Evolutionary conservation across 1,284 basidiomycete species (phyloP).

Genomic region (Psilocybe mexicana): DNA sequence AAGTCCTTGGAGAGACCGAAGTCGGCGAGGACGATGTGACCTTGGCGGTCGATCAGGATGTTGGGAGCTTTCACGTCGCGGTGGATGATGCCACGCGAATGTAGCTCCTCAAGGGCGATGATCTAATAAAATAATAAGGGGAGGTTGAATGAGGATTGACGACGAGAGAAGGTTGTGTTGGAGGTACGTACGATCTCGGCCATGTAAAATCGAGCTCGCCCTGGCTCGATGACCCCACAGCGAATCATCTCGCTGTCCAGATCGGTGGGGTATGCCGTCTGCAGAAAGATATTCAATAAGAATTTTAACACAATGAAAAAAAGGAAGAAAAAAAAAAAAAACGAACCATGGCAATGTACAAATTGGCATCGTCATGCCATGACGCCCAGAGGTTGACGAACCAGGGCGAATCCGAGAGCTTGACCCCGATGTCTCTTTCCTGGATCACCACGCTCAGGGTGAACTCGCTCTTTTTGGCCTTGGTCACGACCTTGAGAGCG

Average conservation of each 20-base stretch:
- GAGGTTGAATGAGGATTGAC: background rate
- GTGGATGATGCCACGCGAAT: slow-evolving; percentile 31
- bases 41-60: slow-evolving; percentile 30
- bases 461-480: slow-evolving; percentile 19
- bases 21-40: slow-evolving; percentile 32
- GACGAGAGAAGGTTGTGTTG: background rate
- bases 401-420: slow-evolving; percentile 23
- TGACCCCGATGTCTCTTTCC: slow-evolving; percentile 25
- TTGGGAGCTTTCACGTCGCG: slow-evolving; percentile 34
- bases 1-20: slow-evolving; percentile 32
- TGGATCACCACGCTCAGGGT: slow-evolving; percentile 19
- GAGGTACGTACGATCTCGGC: slow-evolving; percentile 30
- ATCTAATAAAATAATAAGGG: slow-evolving; percentile 20
- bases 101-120: slow-evolving; percentile 29
- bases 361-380: slow-evolving; percentile 30
- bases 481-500: slow-evolving; percentile 32
- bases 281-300: background rate
- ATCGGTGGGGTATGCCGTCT: slow-evolving; percentile 30
- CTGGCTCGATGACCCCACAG: slow-evolving; percentile 23
- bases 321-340: background rate
- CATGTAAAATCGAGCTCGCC: slow-evolving; percentile 31
- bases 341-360: slow-evolving; percentile 32
- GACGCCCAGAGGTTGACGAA: slow-evolving; percentile 29
- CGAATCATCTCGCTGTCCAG: slow-evolving; percentile 30
- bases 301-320: no score